A percentile compares a stretch with the other conserved stretches of the same genome.
phyloP scores from a whole-genome alignment of 768 basidiomycete genomes.

The Lyophyllum shimeji region DNA sequence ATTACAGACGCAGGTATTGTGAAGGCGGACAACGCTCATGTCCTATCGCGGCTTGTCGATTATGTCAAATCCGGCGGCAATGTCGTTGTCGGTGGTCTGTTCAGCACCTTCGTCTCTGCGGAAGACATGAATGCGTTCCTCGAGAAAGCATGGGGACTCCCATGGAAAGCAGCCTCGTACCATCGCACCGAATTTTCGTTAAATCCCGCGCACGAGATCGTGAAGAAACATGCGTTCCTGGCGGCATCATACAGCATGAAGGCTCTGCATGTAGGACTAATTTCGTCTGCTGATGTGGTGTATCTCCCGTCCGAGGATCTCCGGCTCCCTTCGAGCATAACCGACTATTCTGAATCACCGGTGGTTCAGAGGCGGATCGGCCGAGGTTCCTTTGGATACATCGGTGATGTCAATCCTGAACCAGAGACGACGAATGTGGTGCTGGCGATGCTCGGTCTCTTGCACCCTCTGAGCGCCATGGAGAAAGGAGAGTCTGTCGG shows the following conservation, averaged over 20 bases:
- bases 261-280: conserved; percentile 25
- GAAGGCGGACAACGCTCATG: conserved; percentile 19
- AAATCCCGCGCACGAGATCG: conserved; percentile 19
- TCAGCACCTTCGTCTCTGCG: conserved; percentile 19
- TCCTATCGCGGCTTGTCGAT: conserved; percentile 29
- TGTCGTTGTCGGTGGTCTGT: conserved; percentile 31
- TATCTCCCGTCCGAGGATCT: conserved; percentile 20
- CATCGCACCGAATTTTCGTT: conserved; percentile 17
- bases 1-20: conserved; percentile 33
- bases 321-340: conserved; percentile 8
- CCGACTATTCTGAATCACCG: conserved; percentile 27
- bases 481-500: not conserved
- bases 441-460: conserved; percentile 36
- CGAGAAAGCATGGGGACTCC: conserved; percentile 20
- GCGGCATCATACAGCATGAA: conserved; percentile 30
- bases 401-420: conserved; percentile 46
- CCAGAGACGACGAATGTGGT: conserved; percentile 30
- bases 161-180: conserved; percentile 25
- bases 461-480: conserved; percentile 18
- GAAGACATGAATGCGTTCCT: conserved; percentile 17
- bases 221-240: conserved; percentile 16
- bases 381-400: conserved; percentile 35
- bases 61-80: conserved; percentile 37
- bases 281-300: conserved; percentile 16
- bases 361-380: conserved; percentile 30